Evolutionary conservation across 768 basidiomycete genomes (phyloP), one percentile per base, ranked within the genome.

Genomic region (Collybia mongolica): DNA sequence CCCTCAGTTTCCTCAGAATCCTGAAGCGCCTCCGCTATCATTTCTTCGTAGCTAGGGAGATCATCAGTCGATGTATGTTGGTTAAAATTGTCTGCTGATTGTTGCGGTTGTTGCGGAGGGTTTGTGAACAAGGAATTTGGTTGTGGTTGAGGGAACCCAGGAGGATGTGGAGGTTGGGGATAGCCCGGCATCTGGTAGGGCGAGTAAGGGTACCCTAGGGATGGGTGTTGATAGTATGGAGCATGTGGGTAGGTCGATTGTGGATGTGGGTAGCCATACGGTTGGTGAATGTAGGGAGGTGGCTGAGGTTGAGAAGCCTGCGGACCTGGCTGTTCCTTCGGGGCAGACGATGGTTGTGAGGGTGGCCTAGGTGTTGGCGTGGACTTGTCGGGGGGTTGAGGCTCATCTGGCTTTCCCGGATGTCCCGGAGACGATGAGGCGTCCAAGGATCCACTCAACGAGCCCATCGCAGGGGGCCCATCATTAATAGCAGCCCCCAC

Each of bases 1-100:
- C 92, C 92, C 40, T 93, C 88, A 1, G 82, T 73, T 50, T 90
- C 88, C 6, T 69, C 72, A 38, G 80, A 75, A 48, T 85, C 86
- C 12, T 72, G 67, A 20, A 94, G 70, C 0, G 90, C 90, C 61
- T 89, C 87, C 9, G 86, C 88, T 15, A 93, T 88, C 92, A 94
- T 94, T 54, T 93, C 91, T 61, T 94, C 91, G 50, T 94, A 94
- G 55, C 86, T 88, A 6, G 91, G 91, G 43, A 93, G 73, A 57
- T 90, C 80, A 24, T 80, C 79, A 7, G 63, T 61, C 5, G 63
- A 55, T 18, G 51, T 19, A 52, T 65, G 6, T 55, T 57, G 38
- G 2, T 63, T 57, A 19, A 62, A 62, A 17, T 60, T 44, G 3
- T 64, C 58, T 20, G 59, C 63, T n/a, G 48, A 45, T 22, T 52